Evolutionary conservation across 1,284 basidiomycete genomes (phyloP), one percentile per base, ranked within the genome.

Genomic region (Melampsora occidentalis): DNA sequence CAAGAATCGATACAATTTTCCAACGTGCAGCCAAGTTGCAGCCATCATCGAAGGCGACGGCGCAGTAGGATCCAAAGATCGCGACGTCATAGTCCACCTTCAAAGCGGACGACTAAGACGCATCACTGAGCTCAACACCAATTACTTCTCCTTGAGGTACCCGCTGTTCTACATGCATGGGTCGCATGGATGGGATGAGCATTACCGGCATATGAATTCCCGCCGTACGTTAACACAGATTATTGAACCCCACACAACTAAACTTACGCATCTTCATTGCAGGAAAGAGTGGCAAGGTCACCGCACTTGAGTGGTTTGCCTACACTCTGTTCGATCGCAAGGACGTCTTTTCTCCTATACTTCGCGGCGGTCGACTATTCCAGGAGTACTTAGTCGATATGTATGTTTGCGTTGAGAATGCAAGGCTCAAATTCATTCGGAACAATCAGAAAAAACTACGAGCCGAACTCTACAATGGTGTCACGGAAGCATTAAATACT

Each of bases 401-500:
- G 25, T 20, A 25, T 25, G 20, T 57, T 5, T 57, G 51, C 25
- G 51, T 57, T 5, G 51, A 57, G 25, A 57, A 25, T 20, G 25
- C 18, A 20, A 57, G 51, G 25, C 25, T 57, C 3, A 57, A 57
- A 12, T 57, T 20, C 51, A 57, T 57, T 57, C 25, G 51, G 5
- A 57, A 57, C 51, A 57, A 57, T 57, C 51, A 57, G 51, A 57
- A 57, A 12, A 57, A 57, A 25, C 25, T 57, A 3, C 3, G 51
- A 25, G 51, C 25, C 3, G 51, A 57, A 20, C 18, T 57, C 5
- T 57, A 57, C 14, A 20, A 57, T 20, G 51, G 51, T 57, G 20
- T 57, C 5, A 57, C 51, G 5, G 51, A 57, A 12, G 25, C 51
- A 5, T 12, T 57, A 5, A 25, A 85, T 85, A 0, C 84, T 84